phyloP scores from a whole-genome alignment of 2,329 filamentous ascomycete genomes.

The Colletotrichum tofieldiae region DNA sequence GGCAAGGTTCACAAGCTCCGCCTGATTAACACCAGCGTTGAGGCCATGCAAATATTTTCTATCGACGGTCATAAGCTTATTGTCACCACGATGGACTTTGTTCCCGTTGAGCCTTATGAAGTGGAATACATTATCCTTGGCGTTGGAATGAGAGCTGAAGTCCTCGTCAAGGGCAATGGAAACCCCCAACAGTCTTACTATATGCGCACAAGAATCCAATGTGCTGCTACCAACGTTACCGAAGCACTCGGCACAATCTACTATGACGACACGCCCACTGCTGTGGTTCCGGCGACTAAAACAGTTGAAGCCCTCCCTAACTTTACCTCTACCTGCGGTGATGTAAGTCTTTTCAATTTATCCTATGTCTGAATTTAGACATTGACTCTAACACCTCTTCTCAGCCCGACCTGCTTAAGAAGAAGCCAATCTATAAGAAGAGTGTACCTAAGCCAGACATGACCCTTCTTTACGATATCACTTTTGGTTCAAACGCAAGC shows the following conservation, averaged over 20 bases:
- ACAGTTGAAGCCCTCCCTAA: not conserved
- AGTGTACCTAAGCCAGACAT: conserved; percentile 22
- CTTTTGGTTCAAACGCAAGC: conserved; percentile 16
- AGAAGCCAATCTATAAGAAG: conserved; percentile 37
- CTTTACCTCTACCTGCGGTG: conserved; percentile 14
- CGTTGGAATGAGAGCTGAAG: conserved; percentile 32
- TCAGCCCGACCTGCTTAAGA: conserved; percentile 14
- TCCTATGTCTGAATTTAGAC: accelerated
- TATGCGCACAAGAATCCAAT: conserved; percentile 31
- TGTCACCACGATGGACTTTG: conserved; percentile 33
- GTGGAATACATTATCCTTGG: conserved; percentile 30
- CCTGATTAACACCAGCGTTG: conserved; percentile 39
- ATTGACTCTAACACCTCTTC: not conserved
- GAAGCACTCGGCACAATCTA: conserved; percentile 19
- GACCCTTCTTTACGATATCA: conserved; percentile 21
- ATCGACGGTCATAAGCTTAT: conserved; percentile 35
- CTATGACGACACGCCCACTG: conserved; percentile 16
- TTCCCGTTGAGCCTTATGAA: conserved; percentile 37
- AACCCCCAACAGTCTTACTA: conserved; percentile 22
- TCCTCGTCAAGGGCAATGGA: conserved; percentile 32
- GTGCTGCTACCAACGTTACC: conserved; percentile 16
- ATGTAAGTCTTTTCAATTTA: conserved; percentile 12
- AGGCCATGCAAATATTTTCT: conserved; percentile 40
- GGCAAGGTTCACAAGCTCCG: conserved; percentile 38
- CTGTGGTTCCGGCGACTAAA: not conserved